Conservation (phyloP, 805 yeast genomes). For the Starmerella vitae region DNA sequence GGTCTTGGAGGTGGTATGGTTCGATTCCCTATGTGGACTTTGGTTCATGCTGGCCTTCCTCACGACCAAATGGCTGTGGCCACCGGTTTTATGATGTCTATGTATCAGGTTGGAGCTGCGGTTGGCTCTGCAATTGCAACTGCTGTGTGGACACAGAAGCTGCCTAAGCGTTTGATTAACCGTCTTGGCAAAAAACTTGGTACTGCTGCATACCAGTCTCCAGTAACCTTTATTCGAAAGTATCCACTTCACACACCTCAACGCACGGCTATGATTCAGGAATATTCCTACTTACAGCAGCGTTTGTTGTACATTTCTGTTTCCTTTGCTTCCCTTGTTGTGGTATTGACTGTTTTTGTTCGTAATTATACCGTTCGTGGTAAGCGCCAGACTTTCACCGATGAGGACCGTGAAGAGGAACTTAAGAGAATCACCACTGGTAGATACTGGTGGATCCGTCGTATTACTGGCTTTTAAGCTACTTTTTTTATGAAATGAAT, state of each 20-base stretch:
- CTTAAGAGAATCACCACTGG: neutral
- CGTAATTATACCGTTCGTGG: slow-evolving; percentile 6
- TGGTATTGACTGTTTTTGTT: slow-evolving; percentile 5
- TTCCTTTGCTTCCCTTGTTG: slow-evolving; percentile 32
- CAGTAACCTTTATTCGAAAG: slow-evolving; percentile 35
- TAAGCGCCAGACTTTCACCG: slow-evolving; percentile 9
- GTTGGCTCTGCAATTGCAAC: slow-evolving; percentile 52
- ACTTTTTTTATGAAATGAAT: no score
- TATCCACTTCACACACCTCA: slow-evolving; percentile 51
- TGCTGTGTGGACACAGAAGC: slow-evolving; percentile 54
- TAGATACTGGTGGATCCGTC: neutral
- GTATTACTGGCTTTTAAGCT: neutral
- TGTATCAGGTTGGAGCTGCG: slow-evolving; percentile 51
- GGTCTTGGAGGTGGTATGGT: slow-evolving; percentile 68
- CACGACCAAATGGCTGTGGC: slow-evolving; percentile 57
- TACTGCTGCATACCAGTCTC: slow-evolving; percentile 38
- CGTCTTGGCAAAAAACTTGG: slow-evolving; percentile 32
- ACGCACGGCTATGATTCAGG: slow-evolving; percentile 41
- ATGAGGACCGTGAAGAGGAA: slow-evolving; percentile 13
- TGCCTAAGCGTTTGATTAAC: slow-evolving; percentile 34
- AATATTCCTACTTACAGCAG: slow-evolving; percentile 48
- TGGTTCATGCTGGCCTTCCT: slow-evolving; percentile 43
- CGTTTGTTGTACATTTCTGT: slow-evolving; percentile 42
- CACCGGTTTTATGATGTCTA: slow-evolving; percentile 43
- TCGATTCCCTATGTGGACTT: slow-evolving; percentile 50